Percentiles rank a stretch among this genome's conserved stretches.
phyloP scores from a whole-genome alignment of 176 grass and related monocot species.

The Cenchrus fungigraminus region DNA sequence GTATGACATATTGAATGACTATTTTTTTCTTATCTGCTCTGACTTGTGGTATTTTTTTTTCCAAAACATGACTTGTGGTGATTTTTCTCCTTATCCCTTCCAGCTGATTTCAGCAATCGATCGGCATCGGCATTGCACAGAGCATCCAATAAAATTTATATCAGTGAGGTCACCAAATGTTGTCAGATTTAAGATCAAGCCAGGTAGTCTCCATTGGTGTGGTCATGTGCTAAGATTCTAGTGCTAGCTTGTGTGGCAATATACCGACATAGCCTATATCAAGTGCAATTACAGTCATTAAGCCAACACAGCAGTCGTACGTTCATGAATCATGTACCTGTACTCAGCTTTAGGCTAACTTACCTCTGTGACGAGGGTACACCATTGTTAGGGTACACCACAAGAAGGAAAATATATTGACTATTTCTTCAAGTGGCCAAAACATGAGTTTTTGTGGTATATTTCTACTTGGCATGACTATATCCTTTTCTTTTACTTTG shows the following conservation, averaged over 20 bases:
- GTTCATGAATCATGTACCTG: not conserved
- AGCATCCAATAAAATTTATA: slow-evolving; percentile 99
- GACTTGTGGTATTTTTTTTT: not conserved
- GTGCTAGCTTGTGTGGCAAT: not conserved
- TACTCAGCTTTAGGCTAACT: not conserved
- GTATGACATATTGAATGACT: not conserved
- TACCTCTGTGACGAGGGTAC: slow-evolving; percentile 9
- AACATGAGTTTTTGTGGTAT: not conserved
- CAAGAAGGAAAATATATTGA: not conserved
- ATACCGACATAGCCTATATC: not conserved
- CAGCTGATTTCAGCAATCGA: slow-evolving; percentile 93
- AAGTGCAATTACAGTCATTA: not conserved
- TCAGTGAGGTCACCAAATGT: slow-evolving; percentile 80
- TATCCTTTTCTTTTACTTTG: slow-evolving; percentile 8
- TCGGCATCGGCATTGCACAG: slow-evolving; percentile 81
- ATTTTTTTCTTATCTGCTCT: slow-evolving; percentile 2
- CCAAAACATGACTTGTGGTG: too few relatives aligned
- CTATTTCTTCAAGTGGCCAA: not conserved
- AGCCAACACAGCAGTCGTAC: not conserved
- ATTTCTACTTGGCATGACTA: not conserved
- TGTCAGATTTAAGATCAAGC: slow-evolving; percentile 97
- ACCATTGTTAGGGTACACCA: not conserved
- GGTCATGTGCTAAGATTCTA: slow-evolving; percentile 21
- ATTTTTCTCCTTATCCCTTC: slow-evolving; percentile 22
- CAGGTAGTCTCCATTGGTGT: slow-evolving; percentile 52